phyloP scores from a whole-genome alignment of 2,329 filamentous ascomycete species.

The Byssoonygena ceratinophila region DNA sequence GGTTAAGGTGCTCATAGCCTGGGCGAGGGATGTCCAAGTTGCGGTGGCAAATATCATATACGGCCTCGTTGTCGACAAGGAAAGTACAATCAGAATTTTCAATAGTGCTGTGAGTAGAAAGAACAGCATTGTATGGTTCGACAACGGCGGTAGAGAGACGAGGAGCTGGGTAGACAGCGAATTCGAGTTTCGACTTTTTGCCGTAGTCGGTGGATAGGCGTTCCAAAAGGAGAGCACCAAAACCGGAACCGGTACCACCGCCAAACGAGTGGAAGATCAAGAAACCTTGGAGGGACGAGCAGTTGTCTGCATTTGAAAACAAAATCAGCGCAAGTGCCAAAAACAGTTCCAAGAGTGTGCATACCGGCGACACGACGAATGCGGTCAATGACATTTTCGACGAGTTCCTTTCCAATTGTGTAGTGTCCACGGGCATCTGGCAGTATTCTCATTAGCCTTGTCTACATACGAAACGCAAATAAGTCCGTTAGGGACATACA shows the following conservation, averaged over 20 bases:
- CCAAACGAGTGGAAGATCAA: slow-evolving; percentile 99
- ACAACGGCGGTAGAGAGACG: slow-evolving; percentile 96
- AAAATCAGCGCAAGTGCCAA: neutral
- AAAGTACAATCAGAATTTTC: slow-evolving; percentile 99
- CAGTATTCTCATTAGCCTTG: slow-evolving; percentile 3
- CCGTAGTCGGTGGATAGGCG: slow-evolving; percentile 97
- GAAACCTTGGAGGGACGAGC: slow-evolving; percentile 56
- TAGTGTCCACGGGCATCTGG: slow-evolving; percentile 57
- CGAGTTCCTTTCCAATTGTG: slow-evolving; percentile 57
- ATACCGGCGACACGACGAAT: slow-evolving; percentile 54
- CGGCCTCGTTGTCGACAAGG: slow-evolving; percentile 99
- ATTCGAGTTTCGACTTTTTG: slow-evolving; percentile 99
- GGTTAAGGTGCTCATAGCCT: slow-evolving; percentile 98
- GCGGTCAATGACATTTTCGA: slow-evolving; percentile 53
- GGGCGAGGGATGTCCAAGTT: slow-evolving; percentile 96
- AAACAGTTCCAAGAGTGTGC: slow-evolving; percentile 14
- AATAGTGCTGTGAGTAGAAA: slow-evolving; percentile 96
- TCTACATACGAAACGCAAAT: too few species aligned
- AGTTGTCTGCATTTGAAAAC: slow-evolving; percentile 44
- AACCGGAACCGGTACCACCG: slow-evolving; percentile 96
- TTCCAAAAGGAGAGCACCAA: slow-evolving; percentile 97
- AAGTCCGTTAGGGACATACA: slow-evolving; percentile 35
- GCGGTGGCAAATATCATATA: slow-evolving; percentile 98
- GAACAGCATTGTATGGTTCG: slow-evolving; percentile 99
- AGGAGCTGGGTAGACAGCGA: slow-evolving; percentile 96